Base-by-base conservation (phyloP, 768 basidiomycete species). In the Phallus indusiatus region DNA sequence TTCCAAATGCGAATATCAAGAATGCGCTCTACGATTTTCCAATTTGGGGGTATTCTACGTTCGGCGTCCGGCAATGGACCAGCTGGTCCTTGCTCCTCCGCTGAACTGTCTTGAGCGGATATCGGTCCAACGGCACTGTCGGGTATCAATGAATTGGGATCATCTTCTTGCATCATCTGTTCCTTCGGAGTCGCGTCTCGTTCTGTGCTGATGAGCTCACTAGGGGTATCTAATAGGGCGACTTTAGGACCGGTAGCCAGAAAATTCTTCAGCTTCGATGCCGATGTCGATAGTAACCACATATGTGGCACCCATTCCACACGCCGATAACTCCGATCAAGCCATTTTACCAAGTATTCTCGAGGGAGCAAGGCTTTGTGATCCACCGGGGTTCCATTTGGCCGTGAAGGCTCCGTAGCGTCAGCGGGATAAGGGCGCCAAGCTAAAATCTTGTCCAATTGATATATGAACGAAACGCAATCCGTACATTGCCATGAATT, bases 281-380 rank as follows among this genome's bases (percentile, higher is more conserved):
- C 67, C 54, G 81, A 75, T n/a, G 81, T 84, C 10, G 86, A 81
- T 33, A 84, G 74, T 1, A 96, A 75, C 92, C 92, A 97, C 76
- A 87, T 84, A 65, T 97, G 94, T 33, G 92, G 88, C 1, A 96
- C 92, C 94, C 94, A 97, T 68, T 87, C 79, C 11, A 81, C 73
- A 47, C 86, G 81, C 55, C 88, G 76, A 70, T 89, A 97, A 63
- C 92, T 90, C 49, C 86, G 74, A 46, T 78, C 83, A 9, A 71
- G 70, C 92, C 93, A 97, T 69, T 97, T 97, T 57, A 97, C 83
- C 12, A 97, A 82, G 68, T 97, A 97, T 70, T 95, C 91, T 48
- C 94, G 75, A n/a, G 90, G 90, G 16, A 94, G 76, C 35, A 73
- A 65, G 22, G 74, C 68, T 68, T 85, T 93, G 68, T 76, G 76